Conservation (phyloP, 768 basidiomycete genomes). For the Lentinula edodes region DNA sequence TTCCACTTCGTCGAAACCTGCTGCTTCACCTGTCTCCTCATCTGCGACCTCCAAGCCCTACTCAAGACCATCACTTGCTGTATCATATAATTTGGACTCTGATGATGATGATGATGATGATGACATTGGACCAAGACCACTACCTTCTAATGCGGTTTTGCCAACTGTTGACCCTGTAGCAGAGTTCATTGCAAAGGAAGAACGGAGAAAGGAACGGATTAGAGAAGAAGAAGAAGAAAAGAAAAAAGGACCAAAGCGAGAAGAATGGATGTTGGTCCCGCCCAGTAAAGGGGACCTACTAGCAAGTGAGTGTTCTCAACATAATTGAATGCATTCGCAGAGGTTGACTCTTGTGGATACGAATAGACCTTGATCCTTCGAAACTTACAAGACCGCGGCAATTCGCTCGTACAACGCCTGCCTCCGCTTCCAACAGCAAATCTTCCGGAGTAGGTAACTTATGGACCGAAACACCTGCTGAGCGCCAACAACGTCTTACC, state of each 20-base stretch:
- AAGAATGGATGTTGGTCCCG: conserved; percentile 98
- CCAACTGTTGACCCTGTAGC: conserved; percentile 59
- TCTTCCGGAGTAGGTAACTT: conserved; percentile 34
- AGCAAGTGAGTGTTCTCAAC: conserved; percentile 47
- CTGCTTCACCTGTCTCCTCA: conserved; percentile 7
- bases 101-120: conserved; percentile 65
- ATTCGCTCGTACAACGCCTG: conserved; percentile 59
- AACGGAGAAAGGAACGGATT: conserved; percentile 61
- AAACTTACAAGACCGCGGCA: conserved; percentile 70
- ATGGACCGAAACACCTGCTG: conserved; percentile 97
- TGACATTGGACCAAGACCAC: conserved; percentile 81
- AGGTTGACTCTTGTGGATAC: not conserved
- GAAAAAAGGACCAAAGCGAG: conserved; percentile 74
- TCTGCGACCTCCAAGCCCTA: not conserved
- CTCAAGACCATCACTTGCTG: conserved; percentile 13
- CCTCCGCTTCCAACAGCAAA: conserved; percentile 42
- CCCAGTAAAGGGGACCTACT: conserved; percentile 79
- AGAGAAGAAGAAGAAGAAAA: conserved; percentile 74
- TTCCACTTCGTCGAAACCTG: conserved; percentile 32
- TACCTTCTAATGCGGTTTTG: conserved; percentile 39
- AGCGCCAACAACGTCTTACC: conserved; percentile 83
- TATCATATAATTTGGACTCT: conserved; percentile 34
- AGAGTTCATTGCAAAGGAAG: conserved; percentile 84
- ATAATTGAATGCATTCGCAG: not conserved
- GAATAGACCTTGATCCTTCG: conserved; percentile 77